phyloP scores from a whole-genome alignment of 805 yeast species.

The Dipodascopsis uninucleata region DNA sequence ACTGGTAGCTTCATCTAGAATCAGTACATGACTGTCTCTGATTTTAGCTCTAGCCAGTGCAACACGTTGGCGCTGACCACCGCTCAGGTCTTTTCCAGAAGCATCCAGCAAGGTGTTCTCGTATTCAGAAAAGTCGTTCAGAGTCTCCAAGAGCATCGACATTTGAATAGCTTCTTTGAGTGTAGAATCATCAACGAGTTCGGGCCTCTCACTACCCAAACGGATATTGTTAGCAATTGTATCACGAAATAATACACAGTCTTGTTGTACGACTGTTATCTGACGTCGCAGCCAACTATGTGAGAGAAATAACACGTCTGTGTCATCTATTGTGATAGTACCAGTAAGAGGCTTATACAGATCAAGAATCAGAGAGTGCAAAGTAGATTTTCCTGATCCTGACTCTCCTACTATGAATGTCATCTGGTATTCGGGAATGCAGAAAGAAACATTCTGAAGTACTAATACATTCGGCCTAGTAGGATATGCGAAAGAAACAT shows the following conservation, averaged over 20 bases:
- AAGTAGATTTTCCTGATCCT: slow-evolving; percentile 90
- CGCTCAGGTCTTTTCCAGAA: slow-evolving; percentile 58
- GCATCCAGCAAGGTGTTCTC: slow-evolving; percentile 50
- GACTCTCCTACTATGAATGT: slow-evolving; percentile 79
- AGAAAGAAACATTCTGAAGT: slow-evolving; percentile 47
- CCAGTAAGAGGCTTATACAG: slow-evolving; percentile 58
- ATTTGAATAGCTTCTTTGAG: slow-evolving; percentile 48
- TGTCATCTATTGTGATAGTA: slow-evolving; percentile 53
- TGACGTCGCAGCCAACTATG: slow-evolving; percentile 54
- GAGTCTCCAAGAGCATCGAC: slow-evolving; percentile 50
- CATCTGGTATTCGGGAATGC: slow-evolving; percentile 44
- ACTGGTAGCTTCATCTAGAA: slow-evolving; percentile 82
- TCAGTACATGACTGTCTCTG: slow-evolving; percentile 67
- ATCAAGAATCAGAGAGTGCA: slow-evolving; percentile 58
- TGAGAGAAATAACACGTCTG: slow-evolving; percentile 44
- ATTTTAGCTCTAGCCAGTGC: slow-evolving; percentile 80
- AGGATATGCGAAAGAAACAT: slow-evolving; percentile 58
- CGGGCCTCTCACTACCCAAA: slow-evolving; percentile 42
- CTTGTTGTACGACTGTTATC: slow-evolving; percentile 72
- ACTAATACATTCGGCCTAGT: slow-evolving; percentile 47
- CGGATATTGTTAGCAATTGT: slow-evolving; percentile 61
- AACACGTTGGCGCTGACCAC: slow-evolving; percentile 86
- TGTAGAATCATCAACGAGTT: slow-evolving; percentile 31
- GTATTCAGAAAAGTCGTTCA: slow-evolving; percentile 52
- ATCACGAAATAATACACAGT: slow-evolving; percentile 60